These are phyloP conservation scores for Hyphopichia wangnamkhiaoensis DNA, from an alignment of 1,139 yeast species.

Conservation along the genomic window DNA sequence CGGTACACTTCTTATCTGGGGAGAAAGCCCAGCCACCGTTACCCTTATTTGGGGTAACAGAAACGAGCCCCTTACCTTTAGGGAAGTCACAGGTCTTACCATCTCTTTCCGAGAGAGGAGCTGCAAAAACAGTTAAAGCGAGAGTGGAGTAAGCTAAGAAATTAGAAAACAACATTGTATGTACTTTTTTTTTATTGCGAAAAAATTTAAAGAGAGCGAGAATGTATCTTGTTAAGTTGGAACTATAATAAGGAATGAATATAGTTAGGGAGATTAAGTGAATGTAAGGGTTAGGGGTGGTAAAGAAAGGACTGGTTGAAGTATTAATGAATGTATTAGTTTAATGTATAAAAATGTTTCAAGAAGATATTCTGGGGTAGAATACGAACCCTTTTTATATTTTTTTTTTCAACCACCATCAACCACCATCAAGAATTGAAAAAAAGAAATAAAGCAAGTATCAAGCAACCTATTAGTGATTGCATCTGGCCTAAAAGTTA, in stretches of 20 bases:
- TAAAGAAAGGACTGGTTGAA: neutral
- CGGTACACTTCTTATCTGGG: constrained; percentile 69
- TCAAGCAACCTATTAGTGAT: no score
- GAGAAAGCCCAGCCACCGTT: constrained; percentile 91
- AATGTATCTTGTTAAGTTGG: neutral
- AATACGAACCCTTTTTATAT: neutral
- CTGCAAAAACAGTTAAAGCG: constrained; percentile 21
- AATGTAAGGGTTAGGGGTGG: neutral
- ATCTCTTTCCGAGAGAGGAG: constrained; percentile 31
- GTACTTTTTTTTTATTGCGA: constrained; percentile 4
- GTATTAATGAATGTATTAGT: neutral
- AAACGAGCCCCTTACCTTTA: constrained; percentile 60
- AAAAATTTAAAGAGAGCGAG: constrained; percentile 6
- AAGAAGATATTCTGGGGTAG: constrained; percentile 1
- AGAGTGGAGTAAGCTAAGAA: constrained; percentile 15
- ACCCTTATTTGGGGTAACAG: constrained; percentile 55
- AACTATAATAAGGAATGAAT: constrained; percentile 1
- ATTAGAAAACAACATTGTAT: constrained; percentile 21
- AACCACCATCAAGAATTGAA: no score
- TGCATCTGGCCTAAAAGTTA: no score
- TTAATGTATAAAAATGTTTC: neutral
- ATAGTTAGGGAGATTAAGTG: neutral
- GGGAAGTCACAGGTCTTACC: constrained; percentile 66
- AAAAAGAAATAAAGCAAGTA: no score
- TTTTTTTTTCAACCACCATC: no score